These are phyloP conservation scores for Trametes sp. DNA, from an alignment of 1,284 basidiomycete species.

Conservation along the genomic window DNA sequence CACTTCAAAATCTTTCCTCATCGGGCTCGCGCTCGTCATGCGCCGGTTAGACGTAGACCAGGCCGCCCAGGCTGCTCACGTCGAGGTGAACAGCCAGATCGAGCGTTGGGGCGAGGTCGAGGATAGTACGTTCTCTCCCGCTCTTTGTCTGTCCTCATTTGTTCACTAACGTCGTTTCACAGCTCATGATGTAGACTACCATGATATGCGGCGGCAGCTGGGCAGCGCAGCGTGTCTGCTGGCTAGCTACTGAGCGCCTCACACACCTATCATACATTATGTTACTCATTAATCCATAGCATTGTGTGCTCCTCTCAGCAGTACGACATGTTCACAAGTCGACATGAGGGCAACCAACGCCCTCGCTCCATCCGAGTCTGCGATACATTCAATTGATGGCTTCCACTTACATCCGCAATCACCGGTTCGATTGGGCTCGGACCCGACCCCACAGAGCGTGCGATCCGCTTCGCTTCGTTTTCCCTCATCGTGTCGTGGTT, in stretches of 20 bases:
- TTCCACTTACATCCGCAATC: no score
- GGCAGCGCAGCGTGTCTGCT: constrained; percentile 78
- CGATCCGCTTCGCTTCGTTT: no score
- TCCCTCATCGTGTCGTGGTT: no score
- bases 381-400: neutral
- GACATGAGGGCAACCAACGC: no score
- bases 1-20: constrained; percentile 91
- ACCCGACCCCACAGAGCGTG: no score
- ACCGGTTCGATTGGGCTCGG: no score
- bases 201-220: constrained; percentile 89
- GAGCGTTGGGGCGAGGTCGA: constrained; percentile 98
- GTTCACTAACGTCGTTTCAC: neutral
- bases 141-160: constrained; percentile 33
- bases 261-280: neutral
- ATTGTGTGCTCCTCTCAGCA: neutral
- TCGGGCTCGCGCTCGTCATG: constrained; percentile 86
- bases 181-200: constrained; percentile 98
- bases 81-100: constrained; percentile 96
- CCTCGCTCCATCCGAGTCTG: no score
- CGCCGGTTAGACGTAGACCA: constrained; percentile 82
- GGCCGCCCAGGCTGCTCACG: constrained; percentile 87
- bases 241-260: constrained; percentile 34
- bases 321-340: neutral
- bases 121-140: constrained; percentile 76
- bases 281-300: neutral